phyloP scores from a whole-genome alignment of 2,329 filamentous ascomycete genomes.

The Aureobasidium sp. region DNA sequence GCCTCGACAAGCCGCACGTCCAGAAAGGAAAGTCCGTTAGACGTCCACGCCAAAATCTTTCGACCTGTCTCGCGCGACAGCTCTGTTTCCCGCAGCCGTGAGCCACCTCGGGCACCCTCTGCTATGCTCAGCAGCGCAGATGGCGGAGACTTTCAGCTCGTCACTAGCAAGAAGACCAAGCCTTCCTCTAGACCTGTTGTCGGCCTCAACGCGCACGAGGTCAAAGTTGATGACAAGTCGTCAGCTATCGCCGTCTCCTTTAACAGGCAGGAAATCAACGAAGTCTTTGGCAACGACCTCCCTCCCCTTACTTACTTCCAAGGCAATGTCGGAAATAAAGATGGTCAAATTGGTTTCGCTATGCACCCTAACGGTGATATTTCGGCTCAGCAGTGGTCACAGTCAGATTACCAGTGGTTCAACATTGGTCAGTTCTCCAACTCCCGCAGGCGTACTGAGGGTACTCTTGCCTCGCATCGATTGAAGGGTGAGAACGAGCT shows the following conservation, averaged over 20 bases:
- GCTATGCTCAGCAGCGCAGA: not conserved
- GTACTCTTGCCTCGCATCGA: slow-evolving; percentile 34
- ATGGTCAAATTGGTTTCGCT: slow-evolving; percentile 38
- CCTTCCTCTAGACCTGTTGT: slow-evolving; percentile 9
- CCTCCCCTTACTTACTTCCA: slow-evolving; percentile 34
- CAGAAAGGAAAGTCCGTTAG: slow-evolving; percentile 12
- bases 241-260: slow-evolving; percentile 24
- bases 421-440: slow-evolving; percentile 38
- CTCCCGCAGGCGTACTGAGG: slow-evolving; percentile 34
- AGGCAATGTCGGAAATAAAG: slow-evolving; percentile 23
- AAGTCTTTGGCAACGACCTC: slow-evolving; percentile 34
- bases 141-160: slow-evolving; percentile 24
- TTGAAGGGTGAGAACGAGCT: slow-evolving; percentile 28
- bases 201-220: slow-evolving; percentile 20
- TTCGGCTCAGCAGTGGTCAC: slow-evolving; percentile 39
- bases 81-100: not conserved
- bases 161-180: slow-evolving; percentile 20
- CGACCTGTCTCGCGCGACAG: slow-evolving; percentile 19
- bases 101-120: not conserved
- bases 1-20: slow-evolving; percentile 13
- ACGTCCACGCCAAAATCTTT: slow-evolving; percentile 26
- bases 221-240: slow-evolving; percentile 22
- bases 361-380: slow-evolving; percentile 40
- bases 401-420: slow-evolving; percentile 32
- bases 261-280: slow-evolving; percentile 25